These are phyloP conservation scores for Colletotrichum echinochloae DNA, from an alignment of 2,329 filamentous ascomycete genomes.

Conservation along the genomic window DNA sequence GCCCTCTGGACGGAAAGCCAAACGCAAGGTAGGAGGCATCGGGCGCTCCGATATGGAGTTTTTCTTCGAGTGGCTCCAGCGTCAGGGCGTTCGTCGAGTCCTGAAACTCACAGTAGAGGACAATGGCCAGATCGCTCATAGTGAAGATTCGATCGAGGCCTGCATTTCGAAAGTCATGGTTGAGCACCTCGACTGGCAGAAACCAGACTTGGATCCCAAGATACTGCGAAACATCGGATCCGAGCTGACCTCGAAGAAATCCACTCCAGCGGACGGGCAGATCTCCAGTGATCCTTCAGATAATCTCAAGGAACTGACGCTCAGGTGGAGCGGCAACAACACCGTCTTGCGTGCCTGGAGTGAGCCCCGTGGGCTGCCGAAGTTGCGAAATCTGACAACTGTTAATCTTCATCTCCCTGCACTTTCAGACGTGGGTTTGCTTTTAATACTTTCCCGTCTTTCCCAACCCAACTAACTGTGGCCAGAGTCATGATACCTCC, in stretches of 20 bases:
- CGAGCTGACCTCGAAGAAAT: conserved; percentile 8
- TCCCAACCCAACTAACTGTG: too few relatives aligned
- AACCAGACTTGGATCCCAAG: conserved; percentile 43
- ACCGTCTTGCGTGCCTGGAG: conserved; percentile 50
- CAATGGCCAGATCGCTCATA: too few relatives aligned
- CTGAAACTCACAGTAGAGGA: too few relatives aligned
- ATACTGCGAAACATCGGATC: too few relatives aligned
- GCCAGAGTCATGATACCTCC: not conserved
- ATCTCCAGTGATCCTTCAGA: conserved; percentile 20
- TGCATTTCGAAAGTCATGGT: conserved; percentile 44
- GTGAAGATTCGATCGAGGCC: conserved; percentile 47
- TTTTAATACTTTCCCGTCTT: too few relatives aligned
- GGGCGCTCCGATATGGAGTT: conserved; percentile 43
- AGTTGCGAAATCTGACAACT: conserved; percentile 43
- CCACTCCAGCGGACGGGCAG: not conserved
- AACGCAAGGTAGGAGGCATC: too few relatives aligned
- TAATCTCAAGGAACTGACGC: conserved; percentile 45
- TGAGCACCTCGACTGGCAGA: conserved; percentile 48
- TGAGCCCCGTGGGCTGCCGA: conserved; percentile 44
- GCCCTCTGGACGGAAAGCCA: too few relatives aligned
- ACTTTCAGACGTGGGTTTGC: too few relatives aligned
- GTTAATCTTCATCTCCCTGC: conserved; percentile 46
- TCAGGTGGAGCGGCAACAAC: conserved; percentile 51
- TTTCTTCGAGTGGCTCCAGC: conserved; percentile 46
- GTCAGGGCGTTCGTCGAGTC: conserved; percentile 45